These are phyloP conservation scores for Rhododendron ovatum DNA, from an alignment of 148 eudicot genomes.

Conservation along the genomic window DNA sequence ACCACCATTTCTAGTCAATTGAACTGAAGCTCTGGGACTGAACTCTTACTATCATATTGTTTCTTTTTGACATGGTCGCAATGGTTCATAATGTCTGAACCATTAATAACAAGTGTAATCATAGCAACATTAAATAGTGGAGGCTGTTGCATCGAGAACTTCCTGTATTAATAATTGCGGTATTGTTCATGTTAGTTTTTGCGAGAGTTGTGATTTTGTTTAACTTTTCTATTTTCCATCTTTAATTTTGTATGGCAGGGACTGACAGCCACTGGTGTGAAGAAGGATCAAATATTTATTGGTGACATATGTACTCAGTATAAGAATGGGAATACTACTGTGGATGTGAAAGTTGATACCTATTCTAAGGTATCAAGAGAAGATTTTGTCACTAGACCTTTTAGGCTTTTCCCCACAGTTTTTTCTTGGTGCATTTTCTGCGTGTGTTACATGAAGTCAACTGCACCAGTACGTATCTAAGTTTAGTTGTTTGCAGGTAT, in stretches of 20 bases:
- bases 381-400: background rate
- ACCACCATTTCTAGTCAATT: background rate
- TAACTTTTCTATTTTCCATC: background rate
- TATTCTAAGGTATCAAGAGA: conserved; percentile 63
- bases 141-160: background rate
- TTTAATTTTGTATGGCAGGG: conserved; percentile 43
- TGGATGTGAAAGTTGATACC: conserved; percentile 83
- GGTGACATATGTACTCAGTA: conserved; percentile 79
- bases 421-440: background rate
- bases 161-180: background rate
- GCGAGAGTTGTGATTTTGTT: background rate
- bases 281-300: conserved; percentile 68
- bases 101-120: background rate
- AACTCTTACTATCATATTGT: background rate
- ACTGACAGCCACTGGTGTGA: conserved; percentile 75
- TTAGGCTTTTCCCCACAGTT: background rate
- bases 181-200: background rate
- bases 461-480: conserved; percentile 1
- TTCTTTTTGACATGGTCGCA: background rate
- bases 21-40: background rate
- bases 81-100: background rate
- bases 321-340: conserved; percentile 62
- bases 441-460: background rate
- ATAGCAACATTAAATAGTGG: background rate
- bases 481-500: conserved; percentile 40